phyloP scores from a whole-genome alignment of 1,284 basidiomycete species.

The Wolfiporia cocos region DNA sequence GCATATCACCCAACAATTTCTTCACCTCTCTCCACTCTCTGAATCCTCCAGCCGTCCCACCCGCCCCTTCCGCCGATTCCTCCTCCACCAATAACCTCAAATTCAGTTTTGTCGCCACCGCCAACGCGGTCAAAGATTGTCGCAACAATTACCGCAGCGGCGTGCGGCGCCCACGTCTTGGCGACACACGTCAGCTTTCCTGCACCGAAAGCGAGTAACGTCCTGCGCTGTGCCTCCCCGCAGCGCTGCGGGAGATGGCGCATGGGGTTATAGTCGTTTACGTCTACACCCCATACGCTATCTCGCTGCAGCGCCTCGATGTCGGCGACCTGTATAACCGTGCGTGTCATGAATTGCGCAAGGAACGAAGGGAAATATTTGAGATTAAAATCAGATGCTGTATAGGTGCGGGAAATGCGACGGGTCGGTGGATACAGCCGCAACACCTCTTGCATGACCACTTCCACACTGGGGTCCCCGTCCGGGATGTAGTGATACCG shows the following conservation, averaged over 20 bases:
- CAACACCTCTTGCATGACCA: slow-evolving; percentile 38
- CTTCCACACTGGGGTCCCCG: slow-evolving; percentile 28
- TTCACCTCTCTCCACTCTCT: slow-evolving; percentile 30
- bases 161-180: slow-evolving; percentile 39
- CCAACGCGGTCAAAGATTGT: slow-evolving; percentile 32
- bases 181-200: slow-evolving; percentile 39
- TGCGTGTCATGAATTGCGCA: slow-evolving; percentile 1
- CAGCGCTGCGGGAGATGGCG: slow-evolving; percentile 27
- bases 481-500: slow-evolving; percentile 26
- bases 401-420: slow-evolving; percentile 29
- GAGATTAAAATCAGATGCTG: slow-evolving; percentile 12
- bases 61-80: slow-evolving; percentile 34
- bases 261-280: slow-evolving; percentile 34
- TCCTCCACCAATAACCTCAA: slow-evolving; percentile 25
- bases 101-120: slow-evolving; percentile 18
- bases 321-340: slow-evolving; percentile 28
- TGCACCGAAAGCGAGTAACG: slow-evolving; percentile 38
- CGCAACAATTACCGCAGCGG: slow-evolving; percentile 38
- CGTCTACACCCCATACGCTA: slow-evolving; percentile 18
- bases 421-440: slow-evolving; percentile 42
- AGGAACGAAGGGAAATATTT: slow-evolving; percentile 13
- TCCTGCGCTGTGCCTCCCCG: slow-evolving; percentile 16
- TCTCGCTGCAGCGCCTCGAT: slow-evolving; percentile 36
- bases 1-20: no score
- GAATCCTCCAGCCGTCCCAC: slow-evolving; percentile 34